Evolutionary conservation across 2,329 filamentous ascomycete species (phyloP).

Genomic region (Xylaria sp.): DNA sequence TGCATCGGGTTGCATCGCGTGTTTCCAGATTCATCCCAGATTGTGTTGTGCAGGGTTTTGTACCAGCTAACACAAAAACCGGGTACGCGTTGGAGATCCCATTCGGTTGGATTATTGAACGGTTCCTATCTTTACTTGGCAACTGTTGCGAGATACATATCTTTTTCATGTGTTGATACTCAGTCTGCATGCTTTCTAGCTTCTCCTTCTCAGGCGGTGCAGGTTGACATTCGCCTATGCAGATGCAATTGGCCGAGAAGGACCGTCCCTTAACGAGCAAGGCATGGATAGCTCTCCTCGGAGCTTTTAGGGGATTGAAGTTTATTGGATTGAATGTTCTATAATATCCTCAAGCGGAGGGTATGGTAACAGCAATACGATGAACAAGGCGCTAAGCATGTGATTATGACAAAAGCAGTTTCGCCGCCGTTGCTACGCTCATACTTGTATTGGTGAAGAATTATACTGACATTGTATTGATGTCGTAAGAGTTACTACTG

Average conservation of each 20-base stretch:
- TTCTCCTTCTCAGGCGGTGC: slow-evolving; percentile 5
- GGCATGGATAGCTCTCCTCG: background rate
- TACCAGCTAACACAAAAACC: slow-evolving; percentile 25
- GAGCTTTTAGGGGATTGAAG: slow-evolving; percentile 20
- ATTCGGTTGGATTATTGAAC: slow-evolving; percentile 48
- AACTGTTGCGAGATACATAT: slow-evolving; percentile 30
- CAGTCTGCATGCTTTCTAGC: slow-evolving; percentile 12
- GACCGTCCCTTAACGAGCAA: slow-evolving; percentile 62
- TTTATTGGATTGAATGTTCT: slow-evolving; percentile 9
- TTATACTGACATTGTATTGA: slow-evolving; percentile 1
- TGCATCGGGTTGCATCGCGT: slow-evolving; percentile 22
- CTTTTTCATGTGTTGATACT: background rate
- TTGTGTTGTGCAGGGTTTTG: slow-evolving; percentile 36
- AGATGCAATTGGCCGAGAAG: slow-evolving; percentile 24
- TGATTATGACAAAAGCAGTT: background rate
- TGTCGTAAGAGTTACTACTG: slow-evolving; percentile 14
- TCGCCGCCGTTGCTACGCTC: background rate
- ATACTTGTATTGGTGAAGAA: background rate
- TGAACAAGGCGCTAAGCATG: slow-evolving; percentile 6
- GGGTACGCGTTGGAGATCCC: slow-evolving; percentile 34
- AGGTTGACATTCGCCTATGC: slow-evolving; percentile 27
- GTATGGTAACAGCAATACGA: background rate
- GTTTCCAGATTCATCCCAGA: slow-evolving; percentile 34
- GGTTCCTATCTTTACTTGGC: slow-evolving; percentile 34
- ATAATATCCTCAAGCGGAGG: background rate